These are phyloP conservation scores for Exophiala aquamarina DNA, from an alignment of 2,329 filamentous ascomycete genomes.

Conservation along the genomic window DNA sequence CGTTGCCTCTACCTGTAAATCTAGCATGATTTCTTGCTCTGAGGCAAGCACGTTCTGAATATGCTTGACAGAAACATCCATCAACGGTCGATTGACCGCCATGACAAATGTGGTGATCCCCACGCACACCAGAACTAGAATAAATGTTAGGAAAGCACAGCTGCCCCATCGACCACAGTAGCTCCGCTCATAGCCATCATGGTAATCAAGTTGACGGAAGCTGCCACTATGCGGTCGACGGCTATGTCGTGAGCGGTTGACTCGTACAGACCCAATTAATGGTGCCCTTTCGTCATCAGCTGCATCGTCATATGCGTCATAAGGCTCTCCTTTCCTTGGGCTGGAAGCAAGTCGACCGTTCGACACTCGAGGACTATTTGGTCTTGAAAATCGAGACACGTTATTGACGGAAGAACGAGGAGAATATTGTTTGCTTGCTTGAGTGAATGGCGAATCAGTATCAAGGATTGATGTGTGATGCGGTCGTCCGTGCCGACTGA, in stretches of 20 bases:
- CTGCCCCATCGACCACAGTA: conserved; percentile 77
- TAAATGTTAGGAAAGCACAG: conserved; percentile 78
- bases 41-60: conserved; percentile 90
- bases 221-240: conserved; percentile 58
- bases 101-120: conserved; percentile 86
- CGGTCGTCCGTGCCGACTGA: conserved; percentile 74
- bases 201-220: conserved; percentile 70
- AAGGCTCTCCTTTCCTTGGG: conserved; percentile 62
- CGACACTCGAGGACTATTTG: conserved; percentile 66
- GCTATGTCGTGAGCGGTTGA: conserved; percentile 56
- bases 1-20: conserved; percentile 80
- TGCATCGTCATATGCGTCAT: conserved; percentile 79
- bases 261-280: conserved; percentile 66
- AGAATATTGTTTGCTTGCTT: conserved; percentile 63
- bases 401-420: conserved; percentile 48
- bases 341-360: conserved; percentile 46
- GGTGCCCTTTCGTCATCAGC: conserved; percentile 89
- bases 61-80: conserved; percentile 72
- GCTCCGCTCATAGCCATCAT: conserved; percentile 64
- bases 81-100: conserved; percentile 83
- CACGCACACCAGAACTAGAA: conserved; percentile 79
- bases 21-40: conserved; percentile 92
- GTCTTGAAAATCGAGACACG: conserved; percentile 58
- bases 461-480: conserved; percentile 72
- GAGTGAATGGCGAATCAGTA: conserved; percentile 75